Conservation (phyloP, 805 yeast genomes). For the Starmera caribaea region DNA sequence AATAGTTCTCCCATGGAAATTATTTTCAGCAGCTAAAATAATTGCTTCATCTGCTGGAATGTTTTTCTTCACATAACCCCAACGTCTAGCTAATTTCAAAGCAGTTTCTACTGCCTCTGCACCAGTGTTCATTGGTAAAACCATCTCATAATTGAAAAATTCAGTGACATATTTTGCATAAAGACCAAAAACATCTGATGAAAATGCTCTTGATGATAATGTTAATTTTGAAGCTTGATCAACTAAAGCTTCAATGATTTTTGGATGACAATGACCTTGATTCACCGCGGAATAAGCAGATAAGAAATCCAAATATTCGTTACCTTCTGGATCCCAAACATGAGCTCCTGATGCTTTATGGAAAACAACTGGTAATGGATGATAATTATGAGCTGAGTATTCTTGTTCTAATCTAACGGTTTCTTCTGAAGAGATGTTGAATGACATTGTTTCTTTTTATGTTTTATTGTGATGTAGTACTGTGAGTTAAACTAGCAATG, state of each 20-base stretch:
- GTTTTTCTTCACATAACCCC: slow-evolving; percentile 89
- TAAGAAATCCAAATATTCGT: slow-evolving; percentile 82
- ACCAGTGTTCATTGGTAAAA: slow-evolving; percentile 97
- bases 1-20: slow-evolving; percentile 94
- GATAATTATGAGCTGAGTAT: slow-evolving; percentile 95
- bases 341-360: slow-evolving; percentile 81
- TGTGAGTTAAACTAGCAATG: too few relatives aligned
- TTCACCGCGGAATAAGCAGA: slow-evolving; percentile 96
- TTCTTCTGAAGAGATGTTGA: slow-evolving; percentile 48
- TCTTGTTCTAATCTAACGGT: slow-evolving; percentile 63
- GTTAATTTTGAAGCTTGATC: slow-evolving; percentile 85
- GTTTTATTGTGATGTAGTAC: too few relatives aligned
- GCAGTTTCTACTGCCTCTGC: slow-evolving; percentile 98
- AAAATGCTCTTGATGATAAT: slow-evolving; percentile 85
- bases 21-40: slow-evolving; percentile 76
- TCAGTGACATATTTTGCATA: slow-evolving; percentile 86
- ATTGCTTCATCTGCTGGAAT: slow-evolving; percentile 80
- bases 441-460: slow-evolving; percentile 10
- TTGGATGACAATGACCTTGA: slow-evolving; percentile 97
- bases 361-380: slow-evolving; percentile 92
- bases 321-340: slow-evolving; percentile 98
- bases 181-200: slow-evolving; percentile 77
- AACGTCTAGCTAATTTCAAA: slow-evolving; percentile 87
- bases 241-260: slow-evolving; percentile 71
- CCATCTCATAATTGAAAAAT: slow-evolving; percentile 84